Conservation (phyloP, 768 basidiomycete genomes). For the Cubamyces lactineus region DNA sequence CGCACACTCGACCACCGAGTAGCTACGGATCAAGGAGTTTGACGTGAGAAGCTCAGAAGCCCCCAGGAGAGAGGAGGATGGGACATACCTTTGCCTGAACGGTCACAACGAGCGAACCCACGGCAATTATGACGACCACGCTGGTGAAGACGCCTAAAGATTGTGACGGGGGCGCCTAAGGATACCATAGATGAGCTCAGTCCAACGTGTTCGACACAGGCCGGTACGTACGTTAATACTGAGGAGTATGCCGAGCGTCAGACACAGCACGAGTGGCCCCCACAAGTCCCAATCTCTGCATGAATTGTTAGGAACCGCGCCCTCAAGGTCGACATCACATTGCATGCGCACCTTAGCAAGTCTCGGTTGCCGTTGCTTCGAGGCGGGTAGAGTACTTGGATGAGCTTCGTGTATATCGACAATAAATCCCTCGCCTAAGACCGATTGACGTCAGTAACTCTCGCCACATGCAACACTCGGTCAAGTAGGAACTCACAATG, state of each 20-base stretch:
- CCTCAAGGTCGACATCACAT: background rate
- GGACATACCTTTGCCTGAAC: constrained; percentile 86
- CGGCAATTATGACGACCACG: constrained; percentile 89
- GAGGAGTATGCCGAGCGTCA: constrained; percentile 80
- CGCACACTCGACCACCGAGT: constrained; percentile 81
- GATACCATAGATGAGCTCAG: background rate
- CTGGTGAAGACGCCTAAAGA: constrained; percentile 89
- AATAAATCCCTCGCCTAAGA: constrained; percentile 82
- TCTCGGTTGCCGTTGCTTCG: constrained; percentile 72
- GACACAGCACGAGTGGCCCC: constrained; percentile 88
- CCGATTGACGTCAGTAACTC: background rate
- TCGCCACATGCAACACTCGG: constrained; percentile 8
- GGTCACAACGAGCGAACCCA: constrained; percentile 90
- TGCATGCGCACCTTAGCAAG: constrained; percentile 64
- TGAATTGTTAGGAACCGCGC: background rate
- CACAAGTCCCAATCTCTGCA: constrained; percentile 96
- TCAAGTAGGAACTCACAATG: constrained; percentile 61
- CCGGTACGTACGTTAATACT: constrained; percentile 69
- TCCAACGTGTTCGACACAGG: background rate
- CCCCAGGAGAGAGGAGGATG: background rate
- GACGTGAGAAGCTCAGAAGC: constrained; percentile 1
- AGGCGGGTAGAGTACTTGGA: constrained; percentile 91
- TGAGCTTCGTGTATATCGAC: constrained; percentile 90
- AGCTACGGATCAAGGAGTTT: constrained; percentile 47
- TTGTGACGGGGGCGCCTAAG: constrained; percentile 80